These are phyloP conservation scores for Vitis rotundifolia DNA, from an alignment of 164 flowering plant genomes.

Conservation along the genomic window DNA sequence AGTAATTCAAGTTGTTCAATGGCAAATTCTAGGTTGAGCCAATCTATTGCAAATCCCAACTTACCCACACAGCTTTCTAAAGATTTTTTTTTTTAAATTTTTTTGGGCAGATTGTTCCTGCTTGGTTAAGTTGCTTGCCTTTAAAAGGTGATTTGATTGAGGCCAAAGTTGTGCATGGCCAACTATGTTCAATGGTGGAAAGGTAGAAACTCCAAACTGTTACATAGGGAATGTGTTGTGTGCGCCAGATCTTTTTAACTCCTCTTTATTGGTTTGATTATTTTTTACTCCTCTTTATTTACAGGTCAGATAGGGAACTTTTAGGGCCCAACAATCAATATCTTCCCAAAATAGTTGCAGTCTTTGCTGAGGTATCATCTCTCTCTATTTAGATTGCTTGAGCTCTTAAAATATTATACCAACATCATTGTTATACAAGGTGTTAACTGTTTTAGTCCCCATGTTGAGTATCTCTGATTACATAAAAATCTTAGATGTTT, in stretches of 20 bases:
- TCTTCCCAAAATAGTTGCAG: slow-evolving; percentile 85
- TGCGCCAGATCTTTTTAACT: not conserved
- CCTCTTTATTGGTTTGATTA: no score
- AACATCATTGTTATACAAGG: no score
- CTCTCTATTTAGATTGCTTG: not conserved
- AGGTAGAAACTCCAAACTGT: slow-evolving; percentile 37
- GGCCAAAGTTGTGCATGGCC: slow-evolving; percentile 94
- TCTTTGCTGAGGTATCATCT: slow-evolving; percentile 86
- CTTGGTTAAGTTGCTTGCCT: slow-evolving; percentile 90
- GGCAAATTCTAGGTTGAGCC: no score
- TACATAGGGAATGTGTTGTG: no score
- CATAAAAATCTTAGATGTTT: no score
- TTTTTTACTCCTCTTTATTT: not conserved
- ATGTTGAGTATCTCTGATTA: no score
- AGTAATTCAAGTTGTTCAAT: no score
- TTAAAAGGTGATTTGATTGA: slow-evolving; percentile 86
- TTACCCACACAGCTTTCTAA: not conserved
- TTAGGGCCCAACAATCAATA: slow-evolving; percentile 89
- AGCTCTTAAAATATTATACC: no score
- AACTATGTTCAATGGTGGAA: slow-evolving; percentile 96
- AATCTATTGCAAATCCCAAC: no score
- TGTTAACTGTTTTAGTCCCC: no score
- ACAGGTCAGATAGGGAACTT: slow-evolving; percentile 90
- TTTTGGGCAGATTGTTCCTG: slow-evolving; percentile 73
- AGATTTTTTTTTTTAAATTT: not conserved